phyloP scores from a whole-genome alignment of 2,329 filamentous ascomycete genomes.

The Alternaria sp. region DNA sequence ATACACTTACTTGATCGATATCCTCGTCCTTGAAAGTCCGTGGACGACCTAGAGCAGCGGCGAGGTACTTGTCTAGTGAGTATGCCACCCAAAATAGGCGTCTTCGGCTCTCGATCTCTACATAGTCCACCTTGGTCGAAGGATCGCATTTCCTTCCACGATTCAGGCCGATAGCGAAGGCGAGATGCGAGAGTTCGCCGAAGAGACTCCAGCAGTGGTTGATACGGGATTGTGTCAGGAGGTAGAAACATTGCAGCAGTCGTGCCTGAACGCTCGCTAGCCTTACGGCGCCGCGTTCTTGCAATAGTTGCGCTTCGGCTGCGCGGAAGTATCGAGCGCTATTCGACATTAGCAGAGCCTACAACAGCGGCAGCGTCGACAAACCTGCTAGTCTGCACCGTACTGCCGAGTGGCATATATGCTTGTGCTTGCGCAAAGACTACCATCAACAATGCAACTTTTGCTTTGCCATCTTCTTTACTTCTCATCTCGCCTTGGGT shows the following conservation, averaged over 20 bases:
- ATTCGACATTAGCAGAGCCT: neutral
- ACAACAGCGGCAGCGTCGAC: neutral
- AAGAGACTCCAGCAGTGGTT: constrained; percentile 68
- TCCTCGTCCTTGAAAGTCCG: constrained; percentile 68
- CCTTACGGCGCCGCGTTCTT: constrained; percentile 61
- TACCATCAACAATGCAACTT: constrained; percentile 58
- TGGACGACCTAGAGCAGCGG: constrained; percentile 68
- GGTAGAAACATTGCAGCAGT: constrained; percentile 64
- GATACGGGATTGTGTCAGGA: constrained; percentile 64
- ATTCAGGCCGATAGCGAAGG: constrained; percentile 55
- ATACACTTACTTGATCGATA: constrained; percentile 62
- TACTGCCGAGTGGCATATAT: constrained; percentile 46
- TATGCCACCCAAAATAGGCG: constrained; percentile 70
- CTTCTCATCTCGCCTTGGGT: constrained; percentile 51
- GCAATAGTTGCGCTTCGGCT: constrained; percentile 53
- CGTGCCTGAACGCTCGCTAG: constrained; percentile 65
- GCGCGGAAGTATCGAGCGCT: constrained; percentile 53
- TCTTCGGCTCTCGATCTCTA: constrained; percentile 60
- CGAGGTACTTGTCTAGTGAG: constrained; percentile 67
- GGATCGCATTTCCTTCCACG: constrained; percentile 44
- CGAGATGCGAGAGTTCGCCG: constrained; percentile 62
- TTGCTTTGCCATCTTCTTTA: constrained; percentile 50
- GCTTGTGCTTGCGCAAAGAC: constrained; percentile 60
- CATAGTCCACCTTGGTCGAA: constrained; percentile 51
- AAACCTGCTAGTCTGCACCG: constrained; percentile 35